A percentile compares a stretch with the other conserved stretches of the same genome.
Conservation (phyloP, 2,329 filamentous ascomycete genomes). For the Hortaea werneckii region DNA sequence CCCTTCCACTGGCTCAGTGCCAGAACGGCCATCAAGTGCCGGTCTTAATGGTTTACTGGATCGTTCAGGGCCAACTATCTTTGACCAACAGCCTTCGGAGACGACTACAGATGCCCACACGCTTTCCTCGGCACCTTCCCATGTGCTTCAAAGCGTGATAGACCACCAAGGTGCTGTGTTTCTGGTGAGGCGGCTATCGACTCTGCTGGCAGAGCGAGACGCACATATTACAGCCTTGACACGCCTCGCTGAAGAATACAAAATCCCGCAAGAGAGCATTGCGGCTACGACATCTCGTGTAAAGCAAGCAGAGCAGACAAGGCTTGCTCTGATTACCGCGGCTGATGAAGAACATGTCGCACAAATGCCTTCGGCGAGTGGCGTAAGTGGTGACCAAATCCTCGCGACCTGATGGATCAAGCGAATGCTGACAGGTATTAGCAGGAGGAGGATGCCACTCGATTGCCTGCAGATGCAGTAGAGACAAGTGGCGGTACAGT, state of each 20-base stretch:
- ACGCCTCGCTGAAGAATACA: slow-evolving; percentile 23
- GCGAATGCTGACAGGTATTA: background rate
- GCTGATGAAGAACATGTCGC: slow-evolving; percentile 13
- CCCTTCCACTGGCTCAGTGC: slow-evolving; percentile 7
- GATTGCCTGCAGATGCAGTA: background rate
- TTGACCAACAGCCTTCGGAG: slow-evolving; percentile 16
- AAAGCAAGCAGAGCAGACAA: slow-evolving; percentile 20
- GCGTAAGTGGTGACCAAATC: slow-evolving; percentile 1
- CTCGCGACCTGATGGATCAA: background rate
- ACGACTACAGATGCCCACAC: slow-evolving; percentile 16
- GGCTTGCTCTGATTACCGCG: slow-evolving; percentile 15
- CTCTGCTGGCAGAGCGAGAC: slow-evolving; percentile 22
- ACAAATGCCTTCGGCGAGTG: slow-evolving; percentile 6
- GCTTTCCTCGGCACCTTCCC: slow-evolving; percentile 14
- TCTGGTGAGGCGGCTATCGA: slow-evolving; percentile 19
- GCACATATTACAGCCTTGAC: slow-evolving; percentile 25
- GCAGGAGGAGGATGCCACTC: background rate
- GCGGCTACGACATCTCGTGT: slow-evolving; percentile 16
- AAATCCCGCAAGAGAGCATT: slow-evolving; percentile 18
- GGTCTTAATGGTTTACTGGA: slow-evolving; percentile 21
- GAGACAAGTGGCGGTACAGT: slow-evolving; percentile 7
- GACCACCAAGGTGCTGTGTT: slow-evolving; percentile 21
- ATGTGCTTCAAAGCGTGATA: slow-evolving; percentile 18
- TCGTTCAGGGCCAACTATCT: slow-evolving; percentile 21
- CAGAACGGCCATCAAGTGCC: background rate